Evolutionary conservation across 2,329 filamentous ascomycete species (phyloP), one percentile per base, ranked within the genome.

Genomic region (Anthostomella pinea): DNA sequence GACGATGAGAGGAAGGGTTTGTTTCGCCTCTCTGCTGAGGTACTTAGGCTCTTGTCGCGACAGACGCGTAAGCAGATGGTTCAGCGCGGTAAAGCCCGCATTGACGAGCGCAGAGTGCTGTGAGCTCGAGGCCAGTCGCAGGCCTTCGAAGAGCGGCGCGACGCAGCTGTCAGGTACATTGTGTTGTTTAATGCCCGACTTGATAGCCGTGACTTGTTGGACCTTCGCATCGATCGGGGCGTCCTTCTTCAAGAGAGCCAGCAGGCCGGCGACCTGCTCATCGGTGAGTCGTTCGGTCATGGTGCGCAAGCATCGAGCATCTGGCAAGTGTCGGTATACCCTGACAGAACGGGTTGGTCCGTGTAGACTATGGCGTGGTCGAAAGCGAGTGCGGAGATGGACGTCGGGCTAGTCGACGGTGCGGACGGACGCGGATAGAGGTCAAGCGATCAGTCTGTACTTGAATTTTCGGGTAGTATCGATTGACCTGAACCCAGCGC

Each of bases 131-230:
- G 87, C 85, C 35, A 81, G 68, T 46, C 84, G 83, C 54, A 94
- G 73, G 46, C 83, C 86, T 43, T 96, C 88, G 65, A 95, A 94
- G 46, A 95, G 79, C 39, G 79, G 72, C 17, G 79, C 66, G 52
- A 94, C 77, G 53, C 74, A 77, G 36, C 66, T 65, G 49, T 94
- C 87, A 43, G 88, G 87, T 29, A 95, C 87, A 68, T 89, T 89
- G 60, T 86, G 84, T 64, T 95, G 89, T 64, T 95, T 95, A 72
- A 95, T 95, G 60, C 81, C 79, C 27, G 86, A 89, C 66, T 95
- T 95, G 64, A 90, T 71, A 54, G 70, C 73, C 41, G 81, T 86
- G 52, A 95, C 78, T 35, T 78, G 75, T 47, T 79, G 71, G 46
- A 88, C 74, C 59, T 89, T 89, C 33, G 73, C 66, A 54, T 90